Evolutionary conservation across 2,329 filamentous ascomycete species (phyloP).

Genomic region (Penicillium freii): DNA sequence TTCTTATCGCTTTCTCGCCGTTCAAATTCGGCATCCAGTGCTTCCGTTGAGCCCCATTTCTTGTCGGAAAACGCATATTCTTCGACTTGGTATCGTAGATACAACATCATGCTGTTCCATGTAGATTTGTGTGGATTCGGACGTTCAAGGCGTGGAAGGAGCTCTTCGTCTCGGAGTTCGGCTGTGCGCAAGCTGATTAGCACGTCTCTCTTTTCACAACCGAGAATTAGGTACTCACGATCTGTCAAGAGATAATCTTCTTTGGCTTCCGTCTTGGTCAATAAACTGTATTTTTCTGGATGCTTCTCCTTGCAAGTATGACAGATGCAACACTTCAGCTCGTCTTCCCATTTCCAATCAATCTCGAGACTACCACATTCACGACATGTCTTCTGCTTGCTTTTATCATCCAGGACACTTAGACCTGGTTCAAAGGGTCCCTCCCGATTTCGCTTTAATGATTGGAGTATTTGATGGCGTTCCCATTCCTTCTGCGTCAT

Average conservation of each 20-base stretch:
- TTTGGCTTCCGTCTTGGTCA: constrained; percentile 94
- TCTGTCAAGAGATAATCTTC: constrained; percentile 96
- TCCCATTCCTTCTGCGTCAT: constrained; percentile 96
- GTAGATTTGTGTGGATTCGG: constrained; percentile 95
- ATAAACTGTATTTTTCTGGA: constrained; percentile 88
- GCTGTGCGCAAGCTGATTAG: constrained; percentile 48
- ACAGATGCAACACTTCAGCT: constrained; percentile 75
- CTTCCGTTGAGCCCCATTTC: constrained; percentile 88
- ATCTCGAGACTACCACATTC: constrained; percentile 85
- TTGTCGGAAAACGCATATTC: constrained; percentile 78
- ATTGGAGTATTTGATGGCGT: constrained; percentile 69
- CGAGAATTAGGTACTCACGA: constrained; percentile 54
- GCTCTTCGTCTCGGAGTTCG: constrained; percentile 81
- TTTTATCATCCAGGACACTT: constrained; percentile 66
- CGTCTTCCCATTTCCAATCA: constrained; percentile 91
- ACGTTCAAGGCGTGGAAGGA: constrained; percentile 81
- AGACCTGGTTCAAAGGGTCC: constrained; percentile 88
- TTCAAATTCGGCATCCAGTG: constrained; percentile 84
- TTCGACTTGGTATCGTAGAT: constrained; percentile 88
- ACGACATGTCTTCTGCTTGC: constrained; percentile 69
- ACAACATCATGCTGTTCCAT: constrained; percentile 99
- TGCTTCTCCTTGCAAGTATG: constrained; percentile 80
- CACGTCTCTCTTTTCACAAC: constrained; percentile 6
- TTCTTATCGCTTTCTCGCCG: constrained; percentile 76
- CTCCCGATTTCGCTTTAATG: constrained; percentile 68